Conservation (phyloP, 1,284 basidiomycete genomes). For the Porodaedalea pini region DNA sequence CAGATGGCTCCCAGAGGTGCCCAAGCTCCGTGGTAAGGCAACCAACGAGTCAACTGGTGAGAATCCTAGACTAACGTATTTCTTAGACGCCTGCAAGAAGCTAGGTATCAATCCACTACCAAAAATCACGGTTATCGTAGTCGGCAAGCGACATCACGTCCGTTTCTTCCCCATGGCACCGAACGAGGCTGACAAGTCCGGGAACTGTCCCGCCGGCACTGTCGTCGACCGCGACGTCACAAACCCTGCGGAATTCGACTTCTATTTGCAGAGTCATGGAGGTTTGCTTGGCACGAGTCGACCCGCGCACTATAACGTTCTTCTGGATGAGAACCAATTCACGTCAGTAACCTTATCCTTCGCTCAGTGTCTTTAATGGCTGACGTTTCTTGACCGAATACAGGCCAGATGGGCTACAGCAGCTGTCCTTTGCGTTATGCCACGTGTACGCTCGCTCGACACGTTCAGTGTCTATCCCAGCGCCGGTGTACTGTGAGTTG, state of each 20-base stretch:
- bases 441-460: conserved; percentile 82
- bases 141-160: conserved; percentile 72
- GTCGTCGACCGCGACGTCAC: conserved; percentile 69
- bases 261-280: conserved; percentile 75
- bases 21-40: conserved; percentile 48
- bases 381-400: conserved; percentile 16
- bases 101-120: conserved; percentile 46
- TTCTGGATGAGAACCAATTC: conserved; percentile 58
- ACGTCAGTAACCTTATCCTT: conserved; percentile 31
- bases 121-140: conserved; percentile 70
- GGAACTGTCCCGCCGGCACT: conserved; percentile 73
- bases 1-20: conserved; percentile 44
- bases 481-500: conserved; percentile 75
- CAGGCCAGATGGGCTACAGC: conserved; percentile 65
- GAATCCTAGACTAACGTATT: not conserved
- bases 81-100: conserved; percentile 52
- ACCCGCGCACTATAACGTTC: conserved; percentile 64
- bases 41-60: not conserved
- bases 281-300: conserved; percentile 63
- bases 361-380: conserved; percentile 25
- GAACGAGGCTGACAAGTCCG: conserved; percentile 55
- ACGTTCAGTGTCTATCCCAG: conserved; percentile 79
- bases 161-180: conserved; percentile 65
- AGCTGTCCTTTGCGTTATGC: conserved; percentile 71
- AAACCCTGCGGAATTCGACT: conserved; percentile 77